Conservation (phyloP, 495 filamentous ascomycete genomes). For the Oleoguttula mirabilis region DNA sequence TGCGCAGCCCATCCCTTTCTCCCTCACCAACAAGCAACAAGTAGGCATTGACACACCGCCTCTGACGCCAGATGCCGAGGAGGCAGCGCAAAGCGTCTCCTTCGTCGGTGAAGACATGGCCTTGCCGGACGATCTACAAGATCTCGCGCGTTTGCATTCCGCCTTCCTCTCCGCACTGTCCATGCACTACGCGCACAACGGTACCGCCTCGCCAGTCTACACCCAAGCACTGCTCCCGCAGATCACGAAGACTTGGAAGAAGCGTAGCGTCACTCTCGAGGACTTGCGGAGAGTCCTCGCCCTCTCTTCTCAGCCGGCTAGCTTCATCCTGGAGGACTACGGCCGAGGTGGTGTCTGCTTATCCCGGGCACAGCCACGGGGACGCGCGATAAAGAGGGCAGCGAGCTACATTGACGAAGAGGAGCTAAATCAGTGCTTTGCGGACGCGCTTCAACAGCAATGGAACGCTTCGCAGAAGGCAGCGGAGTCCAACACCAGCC, state of each 20-base stretch:
- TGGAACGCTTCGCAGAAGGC: conserved; percentile 34
- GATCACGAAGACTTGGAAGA: conserved; percentile 49
- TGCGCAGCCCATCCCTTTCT: conserved; percentile 9
- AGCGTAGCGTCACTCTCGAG: conserved; percentile 43
- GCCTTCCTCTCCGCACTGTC: conserved; percentile 1
- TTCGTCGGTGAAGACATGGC: not conserved
- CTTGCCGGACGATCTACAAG: conserved; percentile 43
- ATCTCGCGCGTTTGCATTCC: conserved; percentile 38
- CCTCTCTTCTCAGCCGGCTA: conserved; percentile 1
- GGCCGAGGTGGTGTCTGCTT: conserved; percentile 42
- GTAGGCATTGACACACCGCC: conserved; percentile 9
- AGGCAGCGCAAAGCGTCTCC: not conserved
- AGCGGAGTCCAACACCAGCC: conserved; percentile 8
- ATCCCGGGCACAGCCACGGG: conserved; percentile 27
- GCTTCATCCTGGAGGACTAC: conserved; percentile 47
- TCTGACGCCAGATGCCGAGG: conserved; percentile 1
- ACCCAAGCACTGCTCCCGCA: conserved; percentile 42
- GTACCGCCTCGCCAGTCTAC: conserved; percentile 45
- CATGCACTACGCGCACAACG: conserved; percentile 53
- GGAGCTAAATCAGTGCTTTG: conserved; percentile 42
- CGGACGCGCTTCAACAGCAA: conserved; percentile 34
- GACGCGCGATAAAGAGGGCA: conserved; percentile 33
- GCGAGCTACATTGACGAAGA: conserved; percentile 42
- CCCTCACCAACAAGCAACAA: not conserved
- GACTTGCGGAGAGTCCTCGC: conserved; percentile 36